Conservation (phyloP, 129 eudicot species). For the Kitagawia praeruptora region DNA sequence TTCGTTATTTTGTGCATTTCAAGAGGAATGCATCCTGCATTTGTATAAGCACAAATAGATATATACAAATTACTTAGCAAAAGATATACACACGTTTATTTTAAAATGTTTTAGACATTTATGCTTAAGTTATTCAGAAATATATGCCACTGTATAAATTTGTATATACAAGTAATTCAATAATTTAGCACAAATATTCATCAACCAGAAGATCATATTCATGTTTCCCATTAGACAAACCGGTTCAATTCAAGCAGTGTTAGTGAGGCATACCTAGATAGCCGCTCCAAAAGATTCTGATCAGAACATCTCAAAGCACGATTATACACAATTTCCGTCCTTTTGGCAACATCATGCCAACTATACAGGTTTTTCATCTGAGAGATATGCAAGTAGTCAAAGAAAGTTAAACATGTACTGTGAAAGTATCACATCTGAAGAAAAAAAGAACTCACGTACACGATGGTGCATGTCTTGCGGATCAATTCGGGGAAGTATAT, state of each 20-base stretch:
- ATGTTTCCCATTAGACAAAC: background rate
- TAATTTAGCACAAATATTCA: background rate
- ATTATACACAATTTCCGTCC: slow-evolving; percentile 87
- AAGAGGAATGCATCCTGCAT: background rate
- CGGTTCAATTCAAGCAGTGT: background rate
- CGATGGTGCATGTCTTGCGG: slow-evolving; percentile 91
- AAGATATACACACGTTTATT: background rate
- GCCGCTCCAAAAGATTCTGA: slow-evolving; percentile 79
- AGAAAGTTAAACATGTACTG: slow-evolving; percentile 1
- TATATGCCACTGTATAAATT: background rate
- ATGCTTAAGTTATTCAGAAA: background rate
- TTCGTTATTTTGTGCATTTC: no score
- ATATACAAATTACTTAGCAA: background rate
- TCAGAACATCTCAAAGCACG: slow-evolving; percentile 80
- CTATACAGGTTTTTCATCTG: slow-evolving; percentile 91
- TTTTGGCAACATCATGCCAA: slow-evolving; percentile 94
- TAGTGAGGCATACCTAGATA: slow-evolving; percentile 53
- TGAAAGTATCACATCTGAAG: background rate
- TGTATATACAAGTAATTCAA: background rate
- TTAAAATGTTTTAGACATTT: no score
- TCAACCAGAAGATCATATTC: background rate
- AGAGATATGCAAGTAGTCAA: slow-evolving; percentile 12
- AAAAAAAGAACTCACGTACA: slow-evolving; percentile 28
- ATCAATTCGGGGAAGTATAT: slow-evolving; percentile 82
- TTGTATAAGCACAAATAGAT: background rate